Conservation (phyloP, 2,329 filamentous ascomycete species). For the Tolypocladium endophyticum region DNA sequence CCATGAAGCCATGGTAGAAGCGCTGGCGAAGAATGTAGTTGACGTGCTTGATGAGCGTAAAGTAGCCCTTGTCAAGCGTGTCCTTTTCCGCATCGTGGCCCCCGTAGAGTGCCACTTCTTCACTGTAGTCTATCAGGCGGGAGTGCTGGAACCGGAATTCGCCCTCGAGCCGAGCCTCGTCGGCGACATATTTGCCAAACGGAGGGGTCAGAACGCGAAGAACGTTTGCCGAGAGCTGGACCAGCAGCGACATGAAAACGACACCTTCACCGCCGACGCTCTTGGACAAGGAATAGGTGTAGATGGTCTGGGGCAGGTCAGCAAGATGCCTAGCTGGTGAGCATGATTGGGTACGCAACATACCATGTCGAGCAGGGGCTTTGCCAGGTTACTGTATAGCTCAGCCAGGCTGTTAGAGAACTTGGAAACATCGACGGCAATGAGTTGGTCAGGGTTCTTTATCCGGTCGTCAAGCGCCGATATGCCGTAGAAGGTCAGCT, state of each 20-base stretch:
- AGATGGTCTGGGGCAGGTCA: slow-evolving; percentile 53
- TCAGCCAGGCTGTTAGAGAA: slow-evolving; percentile 94
- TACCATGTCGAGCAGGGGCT: slow-evolving; percentile 87
- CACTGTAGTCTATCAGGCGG: slow-evolving; percentile 86
- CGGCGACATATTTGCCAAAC: slow-evolving; percentile 94
- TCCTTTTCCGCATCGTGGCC: slow-evolving; percentile 94
- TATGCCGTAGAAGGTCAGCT: slow-evolving; percentile 95
- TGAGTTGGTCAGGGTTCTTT: slow-evolving; percentile 96
- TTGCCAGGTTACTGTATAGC: slow-evolving; percentile 91
- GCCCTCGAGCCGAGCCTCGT: slow-evolving; percentile 87
- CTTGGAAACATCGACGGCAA: slow-evolving; percentile 91
- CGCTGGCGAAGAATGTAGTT: slow-evolving; percentile 85
- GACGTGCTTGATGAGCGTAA: slow-evolving; percentile 97
- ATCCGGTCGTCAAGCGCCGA: slow-evolving; percentile 93
- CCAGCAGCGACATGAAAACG: slow-evolving; percentile 87
- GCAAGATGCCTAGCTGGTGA: not conserved
- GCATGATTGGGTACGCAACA: slow-evolving; percentile 6
- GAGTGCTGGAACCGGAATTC: slow-evolving; percentile 96
- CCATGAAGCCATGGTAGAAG: slow-evolving; percentile 98
- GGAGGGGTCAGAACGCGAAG: slow-evolving; percentile 94
- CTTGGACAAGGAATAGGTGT: slow-evolving; percentile 86
- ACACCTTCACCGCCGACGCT: slow-evolving; percentile 95
- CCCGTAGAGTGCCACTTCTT: slow-evolving; percentile 85
- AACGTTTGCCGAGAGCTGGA: slow-evolving; percentile 83
- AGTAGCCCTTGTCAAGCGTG: slow-evolving; percentile 94